Evolutionary conservation across 306 rosid species (phyloP), one percentile per base, ranked within the genome.

Genomic region (Bauhinia variegata): DNA sequence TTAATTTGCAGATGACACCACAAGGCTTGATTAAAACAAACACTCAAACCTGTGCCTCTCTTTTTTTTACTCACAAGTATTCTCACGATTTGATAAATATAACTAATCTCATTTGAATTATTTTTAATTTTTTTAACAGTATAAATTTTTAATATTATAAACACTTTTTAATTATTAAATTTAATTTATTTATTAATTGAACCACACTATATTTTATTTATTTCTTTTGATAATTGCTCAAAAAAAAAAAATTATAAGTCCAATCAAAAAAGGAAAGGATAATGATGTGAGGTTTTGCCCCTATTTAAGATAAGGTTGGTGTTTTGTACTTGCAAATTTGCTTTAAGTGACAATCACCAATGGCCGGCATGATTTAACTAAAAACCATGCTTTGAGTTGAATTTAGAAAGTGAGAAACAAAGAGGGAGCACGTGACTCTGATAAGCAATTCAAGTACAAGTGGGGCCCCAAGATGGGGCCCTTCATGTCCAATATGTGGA

Each of bases 301-400:
- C 79, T 75, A 5, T 62, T 81, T 43, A 34, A 60, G 88, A 81
- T 71, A 77, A 80, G 80, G 63, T 44, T 82, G 77, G 72, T 78
- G 78, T 71, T 80, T 42, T 71, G 79, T 79, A 78, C 86, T 70
- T 60, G 80, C 67, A 68, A 73, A 74, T 74, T 66, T 28, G 68
- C 51, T 63, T 73, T 82, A 60, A 54, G 38, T 32, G 74, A 84
- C 83, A 71, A 62, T 76, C 50, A 71, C 68, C 54, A 68, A 77
- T 83, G 83, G 82, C 85, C 74, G 81, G 79, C 95, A 85, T 67
- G 71, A 78, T 73, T 75, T 60, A 75, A 56, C 75, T 54, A 79
- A 77, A 18, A 73, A 60, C 54, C 75, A 80, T 62, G 76, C 28
- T 70, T 73, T 78, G 50, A 68, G 82, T 38, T 74, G 78, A 76